These are phyloP conservation scores for Pyrrhoderma noxium DNA, from an alignment of 1,284 basidiomycete genomes.

Conservation along the genomic window DNA sequence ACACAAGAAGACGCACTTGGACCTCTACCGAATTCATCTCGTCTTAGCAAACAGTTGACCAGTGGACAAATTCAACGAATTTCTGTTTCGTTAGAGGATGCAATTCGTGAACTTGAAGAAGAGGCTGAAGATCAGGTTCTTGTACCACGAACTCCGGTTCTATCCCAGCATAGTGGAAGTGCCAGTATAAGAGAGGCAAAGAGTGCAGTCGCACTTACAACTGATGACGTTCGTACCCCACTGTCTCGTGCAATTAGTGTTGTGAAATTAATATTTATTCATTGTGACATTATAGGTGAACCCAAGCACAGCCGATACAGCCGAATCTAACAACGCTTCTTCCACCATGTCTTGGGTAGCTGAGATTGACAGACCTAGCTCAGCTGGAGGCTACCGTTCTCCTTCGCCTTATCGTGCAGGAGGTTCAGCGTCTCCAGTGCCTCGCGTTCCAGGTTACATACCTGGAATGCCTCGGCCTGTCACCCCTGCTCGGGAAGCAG, in stretches of 20 bases:
- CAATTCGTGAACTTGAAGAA: conserved; percentile 57
- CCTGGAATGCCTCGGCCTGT: conserved; percentile 82
- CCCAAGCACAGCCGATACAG: conserved; percentile 3
- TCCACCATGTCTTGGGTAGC: conserved; percentile 11
- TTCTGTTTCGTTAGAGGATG: conserved; percentile 64
- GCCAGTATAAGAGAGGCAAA: background rate
- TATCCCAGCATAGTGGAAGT: conserved; percentile 8
- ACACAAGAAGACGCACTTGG: conserved; percentile 18
- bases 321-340: conserved; percentile 9
- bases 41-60: conserved; percentile 43
- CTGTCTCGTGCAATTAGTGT: conserved; percentile 3
- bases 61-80: conserved; percentile 51
- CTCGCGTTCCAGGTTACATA: conserved; percentile 72
- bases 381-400: conserved; percentile 27
- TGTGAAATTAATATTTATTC: conserved; percentile 6
- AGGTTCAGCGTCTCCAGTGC: conserved; percentile 46
- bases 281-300: conserved; percentile 12
- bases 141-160: conserved; percentile 41
- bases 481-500: conserved; percentile 63
- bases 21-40: conserved; percentile 24
- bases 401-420: conserved; percentile 40
- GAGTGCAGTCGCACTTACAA: conserved; percentile 12
- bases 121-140: conserved; percentile 62
- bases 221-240: conserved; percentile 14
- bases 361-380: conserved; percentile 14